Conservation (phyloP, 306 rosid genomes). For the Vigna angularis region DNA sequence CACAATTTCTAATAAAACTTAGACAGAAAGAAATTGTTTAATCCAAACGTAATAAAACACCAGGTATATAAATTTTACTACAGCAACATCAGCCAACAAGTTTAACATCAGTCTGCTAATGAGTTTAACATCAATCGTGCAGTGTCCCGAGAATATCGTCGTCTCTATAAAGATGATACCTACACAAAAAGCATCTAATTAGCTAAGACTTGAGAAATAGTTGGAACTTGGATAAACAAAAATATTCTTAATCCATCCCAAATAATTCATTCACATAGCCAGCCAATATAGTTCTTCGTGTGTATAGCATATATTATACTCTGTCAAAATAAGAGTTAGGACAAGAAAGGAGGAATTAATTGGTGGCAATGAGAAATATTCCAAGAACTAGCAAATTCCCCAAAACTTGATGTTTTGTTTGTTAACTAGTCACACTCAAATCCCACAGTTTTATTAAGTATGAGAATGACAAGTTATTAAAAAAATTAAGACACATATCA, state of each 20-base stretch:
- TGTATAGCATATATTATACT: background rate
- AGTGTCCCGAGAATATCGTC: conserved; percentile 64
- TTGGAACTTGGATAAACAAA: conserved; percentile 36
- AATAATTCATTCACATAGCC: background rate
- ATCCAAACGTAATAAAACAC: conserved; percentile 30
- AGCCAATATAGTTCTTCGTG: background rate
- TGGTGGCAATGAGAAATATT: background rate
- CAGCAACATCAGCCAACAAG: conserved; percentile 6
- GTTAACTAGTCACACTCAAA: background rate
- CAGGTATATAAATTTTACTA: conserved; percentile 17
- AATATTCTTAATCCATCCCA: background rate
- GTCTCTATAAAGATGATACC: conserved; percentile 60
- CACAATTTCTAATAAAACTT: conserved; percentile 11
- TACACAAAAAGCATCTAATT: conserved; percentile 37
- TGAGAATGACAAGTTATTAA: background rate
- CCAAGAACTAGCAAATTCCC: background rate
- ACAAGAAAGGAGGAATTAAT: background rate
- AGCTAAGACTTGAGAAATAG: conserved; percentile 15
- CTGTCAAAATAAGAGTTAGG: background rate
- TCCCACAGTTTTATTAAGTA: background rate
- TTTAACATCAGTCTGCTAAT: conserved; percentile 47
- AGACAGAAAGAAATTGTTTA: conserved; percentile 27
- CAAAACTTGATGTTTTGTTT: background rate
- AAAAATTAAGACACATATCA: background rate
- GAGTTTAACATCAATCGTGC: conserved; percentile 54